phyloP scores from a whole-genome alignment of 2,329 filamentous ascomycete genomes.

The Lachnellula occidentalis region DNA sequence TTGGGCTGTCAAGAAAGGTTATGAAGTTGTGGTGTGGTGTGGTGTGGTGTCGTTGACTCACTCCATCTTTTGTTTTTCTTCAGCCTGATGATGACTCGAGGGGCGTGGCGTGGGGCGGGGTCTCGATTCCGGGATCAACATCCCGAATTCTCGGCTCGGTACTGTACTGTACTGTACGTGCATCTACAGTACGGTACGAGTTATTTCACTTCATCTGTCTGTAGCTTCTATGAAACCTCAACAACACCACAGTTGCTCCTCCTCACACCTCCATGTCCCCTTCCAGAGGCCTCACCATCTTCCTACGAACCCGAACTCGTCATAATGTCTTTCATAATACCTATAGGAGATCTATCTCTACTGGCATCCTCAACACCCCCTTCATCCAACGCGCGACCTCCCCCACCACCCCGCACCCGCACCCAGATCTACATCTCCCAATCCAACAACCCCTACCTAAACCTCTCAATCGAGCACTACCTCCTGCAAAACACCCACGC shows the following conservation, averaged over 20 bases:
- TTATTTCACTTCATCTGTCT: not conserved
- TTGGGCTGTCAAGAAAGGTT: constrained; percentile 3
- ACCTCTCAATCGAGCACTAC: constrained; percentile 90
- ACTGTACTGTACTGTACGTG: not conserved
- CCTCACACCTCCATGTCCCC: constrained; percentile 20
- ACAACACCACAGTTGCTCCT: not conserved
- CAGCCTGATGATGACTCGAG: constrained; percentile 22
- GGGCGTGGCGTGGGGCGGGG: constrained; percentile 1
- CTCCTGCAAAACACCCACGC: constrained; percentile 69
- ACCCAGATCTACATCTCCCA: constrained; percentile 67
- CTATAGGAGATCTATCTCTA: constrained; percentile 10
- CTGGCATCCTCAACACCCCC: not conserved
- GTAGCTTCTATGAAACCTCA: not conserved
- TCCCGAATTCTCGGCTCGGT: not conserved
- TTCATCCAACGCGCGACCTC: constrained; percentile 25
- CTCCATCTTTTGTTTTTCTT: constrained; percentile 6
- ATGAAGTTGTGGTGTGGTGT: not conserved
- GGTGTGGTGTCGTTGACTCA: constrained; percentile 1
- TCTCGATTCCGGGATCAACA: not conserved
- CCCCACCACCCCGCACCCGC: constrained; percentile 38
- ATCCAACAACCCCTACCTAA: constrained; percentile 72
- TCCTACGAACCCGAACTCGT: constrained; percentile 8
- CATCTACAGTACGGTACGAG: not conserved
- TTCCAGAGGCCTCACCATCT: constrained; percentile 21
- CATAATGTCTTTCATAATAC: not conserved